phyloP scores from a whole-genome alignment of 306 rosid genomes.

The Corylus avellana region DNA sequence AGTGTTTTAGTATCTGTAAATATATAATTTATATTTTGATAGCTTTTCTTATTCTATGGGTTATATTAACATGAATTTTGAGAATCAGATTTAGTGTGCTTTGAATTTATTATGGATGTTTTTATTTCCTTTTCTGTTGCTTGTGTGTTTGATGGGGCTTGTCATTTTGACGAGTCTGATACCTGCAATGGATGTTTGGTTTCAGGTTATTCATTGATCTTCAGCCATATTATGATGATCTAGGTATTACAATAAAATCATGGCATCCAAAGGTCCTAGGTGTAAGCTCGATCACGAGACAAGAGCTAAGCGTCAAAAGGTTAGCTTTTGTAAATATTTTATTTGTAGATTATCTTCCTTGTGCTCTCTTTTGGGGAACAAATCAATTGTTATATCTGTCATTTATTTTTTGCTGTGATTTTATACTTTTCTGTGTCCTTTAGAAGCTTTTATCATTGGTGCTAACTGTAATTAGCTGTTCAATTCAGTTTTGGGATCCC shows the following conservation, averaged over 20 bases:
- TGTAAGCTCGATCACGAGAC: conserved; percentile 77
- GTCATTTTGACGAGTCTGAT: conserved; percentile 1
- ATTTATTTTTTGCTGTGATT: not conserved
- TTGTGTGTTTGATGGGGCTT: not conserved
- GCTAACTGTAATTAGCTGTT: not conserved
- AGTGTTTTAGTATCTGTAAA: not conserved
- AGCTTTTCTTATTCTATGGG: not conserved
- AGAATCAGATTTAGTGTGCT: not conserved
- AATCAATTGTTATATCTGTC: not conserved
- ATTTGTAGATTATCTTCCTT: not conserved
- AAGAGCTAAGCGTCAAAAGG: conserved; percentile 87
- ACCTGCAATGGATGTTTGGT: conserved; percentile 5
- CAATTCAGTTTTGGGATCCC: not conserved
- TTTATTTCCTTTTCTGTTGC: not conserved
- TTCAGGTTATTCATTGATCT: conserved; percentile 1
- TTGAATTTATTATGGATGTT: not conserved
- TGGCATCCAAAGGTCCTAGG: conserved; percentile 96
- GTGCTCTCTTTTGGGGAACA: not conserved
- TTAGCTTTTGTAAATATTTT: conserved; percentile 30
- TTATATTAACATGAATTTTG: not conserved
- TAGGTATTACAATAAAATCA: conserved; percentile 19
- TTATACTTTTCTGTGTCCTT: not conserved
- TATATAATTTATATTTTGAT: not conserved
- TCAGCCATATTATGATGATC: conserved; percentile 23
- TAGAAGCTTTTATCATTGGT: not conserved